Evolutionary conservation across 2,329 filamentous ascomycete genomes (phyloP).

Genomic region (Colletotrichum tropicicola): DNA sequence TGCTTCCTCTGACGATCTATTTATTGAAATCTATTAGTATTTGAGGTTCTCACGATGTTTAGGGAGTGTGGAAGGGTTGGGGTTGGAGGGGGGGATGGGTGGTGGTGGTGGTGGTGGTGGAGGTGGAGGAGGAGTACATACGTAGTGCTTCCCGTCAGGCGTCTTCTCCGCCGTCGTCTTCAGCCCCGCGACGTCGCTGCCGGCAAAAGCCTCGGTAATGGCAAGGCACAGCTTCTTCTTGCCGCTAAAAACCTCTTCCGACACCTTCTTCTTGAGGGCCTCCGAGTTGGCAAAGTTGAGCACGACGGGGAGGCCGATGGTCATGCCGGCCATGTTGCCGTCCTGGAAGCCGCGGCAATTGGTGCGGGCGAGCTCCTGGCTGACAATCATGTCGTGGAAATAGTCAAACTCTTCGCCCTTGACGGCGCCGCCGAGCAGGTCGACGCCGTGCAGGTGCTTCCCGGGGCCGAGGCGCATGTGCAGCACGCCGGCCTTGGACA

Average conservation of each 20-base stretch:
- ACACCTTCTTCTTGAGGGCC: slow-evolving; percentile 71
- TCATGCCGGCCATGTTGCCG: slow-evolving; percentile 88
- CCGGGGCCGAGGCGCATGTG: slow-evolving; percentile 88
- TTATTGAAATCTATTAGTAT: background rate
- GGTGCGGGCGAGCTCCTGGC: slow-evolving; percentile 76
- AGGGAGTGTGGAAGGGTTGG: background rate
- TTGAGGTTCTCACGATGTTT: background rate
- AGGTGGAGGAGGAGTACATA: slow-evolving; percentile 52
- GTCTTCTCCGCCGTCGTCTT: slow-evolving; percentile 83
- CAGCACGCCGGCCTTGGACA: slow-evolving; percentile 77
- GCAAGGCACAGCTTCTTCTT: slow-evolving; percentile 90
- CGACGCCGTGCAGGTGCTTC: slow-evolving; percentile 79
- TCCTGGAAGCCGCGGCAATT: slow-evolving; percentile 86
- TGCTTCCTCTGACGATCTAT: slow-evolving; percentile 72
- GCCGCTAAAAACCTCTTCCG: slow-evolving; percentile 78
- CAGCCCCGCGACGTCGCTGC: slow-evolving; percentile 82
- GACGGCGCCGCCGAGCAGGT: slow-evolving; percentile 73
- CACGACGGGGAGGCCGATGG: slow-evolving; percentile 81
- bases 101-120: slow-evolving; percentile 27
- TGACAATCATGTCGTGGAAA: slow-evolving; percentile 82
- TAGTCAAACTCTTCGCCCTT: slow-evolving; percentile 87
- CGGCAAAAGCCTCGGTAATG: slow-evolving; percentile 89
- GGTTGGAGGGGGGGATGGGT: too few relatives aligned
- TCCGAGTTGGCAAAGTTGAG: slow-evolving; percentile 80
- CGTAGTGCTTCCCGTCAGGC: slow-evolving; percentile 76